Evolutionary conservation across 108 stramenopile genomes (phyloP), one percentile per base, ranked within the genome.

Genomic region (Conticribra guillardii): DNA sequence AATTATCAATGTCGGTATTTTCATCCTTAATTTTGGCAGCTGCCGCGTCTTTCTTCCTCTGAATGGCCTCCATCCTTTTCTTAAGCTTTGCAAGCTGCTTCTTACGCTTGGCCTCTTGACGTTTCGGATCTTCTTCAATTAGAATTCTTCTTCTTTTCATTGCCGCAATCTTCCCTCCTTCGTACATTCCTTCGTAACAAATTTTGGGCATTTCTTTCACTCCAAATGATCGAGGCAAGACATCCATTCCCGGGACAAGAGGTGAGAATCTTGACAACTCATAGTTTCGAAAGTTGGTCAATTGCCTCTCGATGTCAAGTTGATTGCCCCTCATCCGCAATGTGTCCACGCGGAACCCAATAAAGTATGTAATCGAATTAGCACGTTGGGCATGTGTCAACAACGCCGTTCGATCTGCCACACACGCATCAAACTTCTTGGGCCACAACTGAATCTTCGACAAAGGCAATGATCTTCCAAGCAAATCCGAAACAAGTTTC

Each of bases 381-480:
- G 83, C 76, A 19, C 91, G 76, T 65, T 95, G 94, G 1, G 82
- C 90, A 69, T 78, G 63, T 4, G 94, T 91, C 31, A 95, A 63
- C 51, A 91, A 34, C 21, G 94, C 85, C 27, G 82, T 60, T 37
- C 86, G 64, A 67, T 92, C 91, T 16, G 91, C 91, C 48, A 92
- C 80, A 60, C 89, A 92, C 1, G 80, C 87, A 79, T 89, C 85
- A 46, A 94, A 84, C 79, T 97, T 90, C 67, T 95, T 95, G 15
- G 92, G 92, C 90, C 91, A 97, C 32, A 95, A 81, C 59, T 95
- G 94, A 45, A 93, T 90, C 65, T 91, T 89, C 27, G 80, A 79
- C 2, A 95, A 70, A 2, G 96, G 92, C 26, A 95, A 68, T 22
- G 90, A 90, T 34, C 87, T 67, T 8, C 89, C 92, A 66, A 89